Conservation (phyloP, 768 basidiomycete species). For the Pleurotus salmoneostramineus region DNA sequence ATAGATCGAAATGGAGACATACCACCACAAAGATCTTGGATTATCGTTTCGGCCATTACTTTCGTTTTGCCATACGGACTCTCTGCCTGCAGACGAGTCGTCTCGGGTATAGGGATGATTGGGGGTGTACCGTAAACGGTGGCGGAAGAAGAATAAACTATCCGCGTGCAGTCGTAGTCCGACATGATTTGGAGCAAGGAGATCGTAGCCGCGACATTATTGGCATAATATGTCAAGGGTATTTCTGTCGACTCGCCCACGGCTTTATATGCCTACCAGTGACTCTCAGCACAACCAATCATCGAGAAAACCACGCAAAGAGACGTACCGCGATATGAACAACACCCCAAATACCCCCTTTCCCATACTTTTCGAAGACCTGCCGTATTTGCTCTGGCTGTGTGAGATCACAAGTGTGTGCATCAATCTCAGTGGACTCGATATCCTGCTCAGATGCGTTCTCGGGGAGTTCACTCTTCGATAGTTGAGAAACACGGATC, state of each 20-base stretch:
- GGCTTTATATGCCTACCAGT: constrained; percentile 84
- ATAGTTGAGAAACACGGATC: constrained; percentile 74
- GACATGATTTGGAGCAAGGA: constrained; percentile 84
- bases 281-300: background rate
- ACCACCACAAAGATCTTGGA: constrained; percentile 85
- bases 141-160: constrained; percentile 98
- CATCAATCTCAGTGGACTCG: constrained; percentile 71
- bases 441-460: constrained; percentile 65
- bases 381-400: constrained; percentile 62
- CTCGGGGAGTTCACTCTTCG: constrained; percentile 64
- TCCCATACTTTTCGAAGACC: constrained; percentile 81
- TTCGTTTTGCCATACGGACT: constrained; percentile 98
- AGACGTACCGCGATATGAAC: constrained; percentile 86
- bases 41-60: constrained; percentile 86
- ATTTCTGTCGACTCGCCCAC: constrained; percentile 96
- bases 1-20: constrained; percentile 19
- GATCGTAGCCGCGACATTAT: constrained; percentile 90
- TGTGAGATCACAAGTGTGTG: constrained; percentile 71
- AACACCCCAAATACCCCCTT: constrained; percentile 94
- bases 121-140: constrained; percentile 97
- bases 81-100: constrained; percentile 80
- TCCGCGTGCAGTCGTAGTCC: constrained; percentile 75
- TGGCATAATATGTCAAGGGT: constrained; percentile 88
- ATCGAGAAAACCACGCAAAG: background rate
- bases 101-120: constrained; percentile 89